phyloP scores from a whole-genome alignment of 495 filamentous ascomycete genomes.

The Parathielavia hyrcaniae region DNA sequence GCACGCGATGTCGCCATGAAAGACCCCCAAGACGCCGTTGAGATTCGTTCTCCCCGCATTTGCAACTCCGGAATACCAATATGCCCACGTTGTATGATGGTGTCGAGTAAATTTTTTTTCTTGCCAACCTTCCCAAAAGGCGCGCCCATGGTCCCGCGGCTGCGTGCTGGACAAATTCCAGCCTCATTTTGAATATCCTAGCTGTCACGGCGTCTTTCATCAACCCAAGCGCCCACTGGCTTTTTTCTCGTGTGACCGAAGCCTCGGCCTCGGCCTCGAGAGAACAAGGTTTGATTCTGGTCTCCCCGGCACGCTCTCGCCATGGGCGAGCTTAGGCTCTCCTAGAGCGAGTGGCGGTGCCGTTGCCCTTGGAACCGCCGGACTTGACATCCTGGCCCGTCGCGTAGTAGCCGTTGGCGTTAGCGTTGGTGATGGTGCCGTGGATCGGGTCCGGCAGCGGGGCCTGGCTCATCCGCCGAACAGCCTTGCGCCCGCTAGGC shows the following conservation, averaged over 20 bases:
- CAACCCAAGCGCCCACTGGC: background rate
- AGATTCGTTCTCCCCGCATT: conserved; percentile 26
- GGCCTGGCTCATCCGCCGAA: conserved; percentile 49
- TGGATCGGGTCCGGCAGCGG: conserved; percentile 47
- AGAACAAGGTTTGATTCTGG: too few relatives aligned
- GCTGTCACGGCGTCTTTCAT: background rate
- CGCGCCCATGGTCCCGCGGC: background rate
- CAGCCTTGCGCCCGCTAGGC: conserved; percentile 50
- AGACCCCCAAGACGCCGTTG: conserved; percentile 19
- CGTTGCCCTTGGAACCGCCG: conserved; percentile 46
- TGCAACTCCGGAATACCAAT: conserved; percentile 32
- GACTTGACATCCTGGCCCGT: conserved; percentile 37
- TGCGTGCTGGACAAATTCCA: conserved; percentile 1
- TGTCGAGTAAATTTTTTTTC: conserved; percentile 7
- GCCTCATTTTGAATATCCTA: conserved; percentile 11
- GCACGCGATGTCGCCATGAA: conserved; percentile 24
- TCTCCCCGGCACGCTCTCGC: background rate
- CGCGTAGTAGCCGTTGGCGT: conserved; percentile 29
- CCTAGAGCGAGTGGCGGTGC: conserved; percentile 49
- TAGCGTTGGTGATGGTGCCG: conserved; percentile 18
- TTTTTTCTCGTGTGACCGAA: too few relatives aligned
- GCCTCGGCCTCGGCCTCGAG: too few relatives aligned
- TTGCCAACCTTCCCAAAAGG: conserved; percentile 5
- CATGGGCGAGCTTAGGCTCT: conserved; percentile 46
- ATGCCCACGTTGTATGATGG: conserved; percentile 30